phyloP scores from a whole-genome alignment of 2,329 filamentous ascomycete genomes.

The Bretziella fagacearum region DNA sequence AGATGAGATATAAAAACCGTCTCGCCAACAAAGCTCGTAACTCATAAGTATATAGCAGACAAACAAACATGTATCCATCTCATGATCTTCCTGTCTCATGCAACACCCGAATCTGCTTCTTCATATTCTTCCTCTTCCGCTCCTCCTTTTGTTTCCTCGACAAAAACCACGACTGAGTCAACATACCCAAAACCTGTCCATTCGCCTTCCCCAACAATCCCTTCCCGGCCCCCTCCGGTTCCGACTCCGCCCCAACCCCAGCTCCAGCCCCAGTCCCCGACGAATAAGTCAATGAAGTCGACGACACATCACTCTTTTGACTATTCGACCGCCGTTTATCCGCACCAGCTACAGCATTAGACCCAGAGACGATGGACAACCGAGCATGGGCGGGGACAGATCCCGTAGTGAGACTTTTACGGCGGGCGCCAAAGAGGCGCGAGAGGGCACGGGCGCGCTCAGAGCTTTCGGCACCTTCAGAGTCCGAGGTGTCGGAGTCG shows the following conservation, averaged over 20 bases:
- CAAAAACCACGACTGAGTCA: conserved; percentile 10
- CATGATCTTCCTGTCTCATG: conserved; percentile 16
- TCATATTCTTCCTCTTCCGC: conserved; percentile 22
- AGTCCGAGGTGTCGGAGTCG: conserved; percentile 6
- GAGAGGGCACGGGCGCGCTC: conserved; percentile 8
- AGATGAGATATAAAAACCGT: background rate
- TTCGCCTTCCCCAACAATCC: conserved; percentile 3
- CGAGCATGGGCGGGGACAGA: background rate
- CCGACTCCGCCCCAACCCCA: background rate
- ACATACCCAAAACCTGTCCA: conserved; percentile 8
- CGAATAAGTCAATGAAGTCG: background rate
- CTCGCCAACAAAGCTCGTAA: background rate
- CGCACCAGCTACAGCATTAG: background rate
- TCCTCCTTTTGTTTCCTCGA: conserved; percentile 19
- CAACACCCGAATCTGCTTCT: conserved; percentile 24
- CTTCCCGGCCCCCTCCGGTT: background rate
- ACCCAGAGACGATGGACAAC: too few species aligned
- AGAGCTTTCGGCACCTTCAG: background rate
- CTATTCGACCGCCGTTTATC: conserved; percentile 4
- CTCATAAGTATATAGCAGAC: background rate
- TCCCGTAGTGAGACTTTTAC: background rate
- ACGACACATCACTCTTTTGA: background rate
- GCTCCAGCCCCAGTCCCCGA: background rate
- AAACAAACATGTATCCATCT: background rate
- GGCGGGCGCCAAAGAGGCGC: conserved; percentile 7